phyloP scores from a whole-genome alignment of 2,329 filamentous ascomycete genomes.

The Venturia carpophila region DNA sequence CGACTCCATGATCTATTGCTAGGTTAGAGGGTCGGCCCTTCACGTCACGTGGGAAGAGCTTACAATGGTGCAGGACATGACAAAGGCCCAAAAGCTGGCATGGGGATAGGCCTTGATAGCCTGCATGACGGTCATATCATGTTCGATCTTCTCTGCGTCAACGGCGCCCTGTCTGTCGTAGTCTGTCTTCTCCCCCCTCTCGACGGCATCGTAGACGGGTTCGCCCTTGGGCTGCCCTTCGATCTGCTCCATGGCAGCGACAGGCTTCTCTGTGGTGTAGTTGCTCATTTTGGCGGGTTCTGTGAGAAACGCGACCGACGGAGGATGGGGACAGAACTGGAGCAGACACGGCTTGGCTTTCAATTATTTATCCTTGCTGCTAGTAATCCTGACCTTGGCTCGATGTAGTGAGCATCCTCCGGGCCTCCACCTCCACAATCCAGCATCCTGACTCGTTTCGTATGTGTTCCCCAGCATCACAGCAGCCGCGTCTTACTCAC shows the following conservation, averaged over 20 bases:
- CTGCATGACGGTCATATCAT: constrained; percentile 53
- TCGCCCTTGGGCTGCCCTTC: constrained; percentile 27
- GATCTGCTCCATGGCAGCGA: constrained; percentile 26
- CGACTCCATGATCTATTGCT: constrained; percentile 56
- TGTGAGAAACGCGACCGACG: constrained; percentile 21
- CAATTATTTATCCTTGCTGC: constrained; percentile 29
- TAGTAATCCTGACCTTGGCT: constrained; percentile 23
- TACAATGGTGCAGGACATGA: constrained; percentile 80
- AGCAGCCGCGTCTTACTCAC: not conserved
- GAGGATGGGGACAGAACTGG: constrained; percentile 25
- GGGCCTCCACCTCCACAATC: constrained; percentile 23
- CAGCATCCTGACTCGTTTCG: constrained; percentile 16
- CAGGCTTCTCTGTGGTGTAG: constrained; percentile 29
- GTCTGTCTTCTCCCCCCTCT: constrained; percentile 23
- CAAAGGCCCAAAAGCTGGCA: constrained; percentile 71
- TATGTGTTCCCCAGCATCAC: not conserved
- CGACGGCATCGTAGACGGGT: constrained; percentile 28
- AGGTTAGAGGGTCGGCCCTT: not conserved
- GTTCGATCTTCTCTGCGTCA: constrained; percentile 25
- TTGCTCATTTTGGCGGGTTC: constrained; percentile 29
- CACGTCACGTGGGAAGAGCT: constrained; percentile 31
- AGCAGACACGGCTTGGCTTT: constrained; percentile 26
- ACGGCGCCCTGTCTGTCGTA: constrained; percentile 26
- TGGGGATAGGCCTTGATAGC: constrained; percentile 79
- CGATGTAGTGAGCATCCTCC: constrained; percentile 23